Conservation (phyloP, 305 asterid species). For the Fraxinus floribunda region DNA sequence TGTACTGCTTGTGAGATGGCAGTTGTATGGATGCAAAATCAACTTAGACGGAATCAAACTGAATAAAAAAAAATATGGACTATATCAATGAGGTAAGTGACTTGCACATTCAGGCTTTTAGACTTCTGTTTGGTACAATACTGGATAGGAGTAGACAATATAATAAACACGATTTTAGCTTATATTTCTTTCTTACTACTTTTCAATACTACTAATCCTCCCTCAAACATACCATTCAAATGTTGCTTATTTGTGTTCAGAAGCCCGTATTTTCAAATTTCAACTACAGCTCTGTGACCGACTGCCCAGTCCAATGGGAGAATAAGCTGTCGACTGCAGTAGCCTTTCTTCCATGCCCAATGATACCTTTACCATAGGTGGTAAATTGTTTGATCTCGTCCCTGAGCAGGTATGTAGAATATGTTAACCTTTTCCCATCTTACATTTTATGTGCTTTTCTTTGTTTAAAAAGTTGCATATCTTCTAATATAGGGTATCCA, state of each 20-base stretch:
- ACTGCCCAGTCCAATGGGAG: constrained; percentile 89
- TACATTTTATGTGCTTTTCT: not conserved
- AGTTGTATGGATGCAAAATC: constrained; percentile 87
- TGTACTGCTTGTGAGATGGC: constrained; percentile 82
- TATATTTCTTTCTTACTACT: not conserved
- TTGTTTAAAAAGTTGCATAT: not conserved
- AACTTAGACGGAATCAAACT: constrained; percentile 52
- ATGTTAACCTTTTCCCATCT: not conserved
- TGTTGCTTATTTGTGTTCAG: constrained; percentile 13
- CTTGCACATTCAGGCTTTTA: not conserved
- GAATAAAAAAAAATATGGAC: constrained; percentile 64
- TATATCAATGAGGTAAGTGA: constrained; percentile 59
- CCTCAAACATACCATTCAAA: not conserved
- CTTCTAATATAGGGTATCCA: not conserved
- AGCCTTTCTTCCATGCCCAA: constrained; percentile 66
- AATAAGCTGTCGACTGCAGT: constrained; percentile 70
- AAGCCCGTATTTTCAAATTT: constrained; percentile 12
- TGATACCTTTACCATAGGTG: constrained; percentile 64
- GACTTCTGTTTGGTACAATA: not conserved
- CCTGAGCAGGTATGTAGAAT: constrained; percentile 60
- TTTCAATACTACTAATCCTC: not conserved
- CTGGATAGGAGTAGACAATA: not conserved
- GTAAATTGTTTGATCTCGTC: constrained; percentile 58
- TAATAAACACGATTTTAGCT: not conserved
- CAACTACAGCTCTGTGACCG: constrained; percentile 68